Evolutionary conservation across 139 green algal species (phyloP).

Genomic region (Penium margaritaceum): DNA sequence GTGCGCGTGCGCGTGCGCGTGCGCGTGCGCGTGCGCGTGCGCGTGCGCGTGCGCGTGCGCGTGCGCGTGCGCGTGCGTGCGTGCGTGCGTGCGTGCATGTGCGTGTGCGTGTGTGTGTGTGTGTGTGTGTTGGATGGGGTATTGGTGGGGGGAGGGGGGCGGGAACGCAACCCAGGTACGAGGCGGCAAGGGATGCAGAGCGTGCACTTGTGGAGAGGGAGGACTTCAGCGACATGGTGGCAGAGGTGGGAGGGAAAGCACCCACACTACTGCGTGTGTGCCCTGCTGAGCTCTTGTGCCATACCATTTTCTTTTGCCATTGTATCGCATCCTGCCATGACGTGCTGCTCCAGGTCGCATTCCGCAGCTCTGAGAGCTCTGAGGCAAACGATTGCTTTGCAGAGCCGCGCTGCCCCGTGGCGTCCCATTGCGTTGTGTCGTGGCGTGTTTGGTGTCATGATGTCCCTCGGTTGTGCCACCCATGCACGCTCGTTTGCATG

Average conservation of each 20-base stretch:
- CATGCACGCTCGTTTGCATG: too few relatives aligned
- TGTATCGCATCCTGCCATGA: too few relatives aligned
- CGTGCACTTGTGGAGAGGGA: background rate
- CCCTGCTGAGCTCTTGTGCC: background rate
- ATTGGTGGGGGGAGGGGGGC: background rate
- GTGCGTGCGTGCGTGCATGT: background rate
- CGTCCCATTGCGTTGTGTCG: too few relatives aligned
- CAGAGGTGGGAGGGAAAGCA: background rate
- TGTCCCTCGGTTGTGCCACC: too few relatives aligned
- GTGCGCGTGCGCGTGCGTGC: background rate
- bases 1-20: background rate
- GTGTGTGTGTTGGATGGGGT: constrained; percentile 6
- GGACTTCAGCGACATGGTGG: background rate
- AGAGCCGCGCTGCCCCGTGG: too few relatives aligned
- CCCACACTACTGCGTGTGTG: background rate
- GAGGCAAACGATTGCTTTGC: too few relatives aligned
- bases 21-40: background rate
- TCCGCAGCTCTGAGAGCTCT: background rate
- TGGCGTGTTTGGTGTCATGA: too few relatives aligned
- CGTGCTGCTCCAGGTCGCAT: too few relatives aligned
- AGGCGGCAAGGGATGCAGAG: background rate
- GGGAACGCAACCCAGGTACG: background rate
- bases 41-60: background rate
- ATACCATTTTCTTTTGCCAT: too few relatives aligned
- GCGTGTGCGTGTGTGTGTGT: background rate